Evolutionary conservation across 495 filamentous ascomycete species (phyloP), one percentile per base, ranked within the genome.

Genomic region (Cryomyces antarcticus): DNA sequence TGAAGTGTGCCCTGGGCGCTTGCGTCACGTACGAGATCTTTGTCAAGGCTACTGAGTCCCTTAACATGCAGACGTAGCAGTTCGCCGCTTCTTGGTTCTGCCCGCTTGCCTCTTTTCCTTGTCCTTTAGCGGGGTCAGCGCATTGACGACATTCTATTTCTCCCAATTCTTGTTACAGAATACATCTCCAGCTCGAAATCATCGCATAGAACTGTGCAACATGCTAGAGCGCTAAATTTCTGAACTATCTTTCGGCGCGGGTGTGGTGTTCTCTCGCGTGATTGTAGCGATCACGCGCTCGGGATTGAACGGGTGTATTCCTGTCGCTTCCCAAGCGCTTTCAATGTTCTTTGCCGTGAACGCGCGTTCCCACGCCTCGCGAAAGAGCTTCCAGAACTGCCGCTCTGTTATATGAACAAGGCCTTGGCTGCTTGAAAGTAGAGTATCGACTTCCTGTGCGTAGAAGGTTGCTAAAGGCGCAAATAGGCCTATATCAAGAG

Each of bases 21-120:
- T 71, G 85, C 44, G 88, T 84, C 4, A 74, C 80, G 3, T 95
- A 78, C 48, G 80, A 88, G 34, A 78, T 73, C 2, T 93, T 76
- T 55, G 60, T 70, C 46, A 68, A 62, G 50, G 73, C 73, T 6
- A 67, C 57, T 12, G 50, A 63, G 30, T 54, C 50, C 0, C n/a
- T n/a, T n/a, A n/a, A n/a, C n/a, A n/a, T n/a, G n/a, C n/a, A n/a
- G n/a, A n/a, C n/a, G n/a, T n/a, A n/a, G n/a, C n/a, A n/a, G n/a
- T n/a, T n/a, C n/a, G n/a, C n/a, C n/a, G n/a, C n/a, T n/a, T n/a
- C n/a, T n/a, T n/a, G n/a, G n/a, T n/a, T n/a, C n/a, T n/a, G n/a
- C n/a, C n/a, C n/a, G n/a, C n/a, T n/a, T n/a, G n/a, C n/a, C n/a
- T n/a, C n/a, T n/a, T n/a, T n/a, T n/a, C n/a, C n/a, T n/a, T n/a